These are phyloP conservation scores for Alternaria sp. DNA, from an alignment of 2,329 filamentous ascomycete species.

Conservation along the genomic window DNA sequence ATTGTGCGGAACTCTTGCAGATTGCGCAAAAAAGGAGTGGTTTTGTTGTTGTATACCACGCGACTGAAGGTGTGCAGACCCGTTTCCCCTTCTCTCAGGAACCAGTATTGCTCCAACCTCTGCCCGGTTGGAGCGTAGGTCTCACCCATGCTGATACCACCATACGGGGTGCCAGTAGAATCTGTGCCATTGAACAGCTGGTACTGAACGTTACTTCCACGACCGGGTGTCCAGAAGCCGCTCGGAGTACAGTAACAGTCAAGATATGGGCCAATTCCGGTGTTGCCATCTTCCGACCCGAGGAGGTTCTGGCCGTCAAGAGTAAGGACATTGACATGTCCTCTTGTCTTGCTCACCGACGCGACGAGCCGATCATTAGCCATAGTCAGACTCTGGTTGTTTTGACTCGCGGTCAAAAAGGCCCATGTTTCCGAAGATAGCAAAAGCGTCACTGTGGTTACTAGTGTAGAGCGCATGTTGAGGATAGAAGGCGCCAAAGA, in stretches of 20 bases:
- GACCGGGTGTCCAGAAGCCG: constrained; percentile 68
- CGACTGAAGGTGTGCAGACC: constrained; percentile 69
- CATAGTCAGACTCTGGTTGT: constrained; percentile 47
- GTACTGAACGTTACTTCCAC: constrained; percentile 55
- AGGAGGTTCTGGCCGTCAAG: constrained; percentile 56
- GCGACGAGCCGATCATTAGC: constrained; percentile 58
- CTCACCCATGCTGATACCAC: constrained; percentile 67
- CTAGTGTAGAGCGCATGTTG: constrained; percentile 27
- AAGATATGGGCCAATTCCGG: constrained; percentile 54
- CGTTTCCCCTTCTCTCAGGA: constrained; percentile 68
- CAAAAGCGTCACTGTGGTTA: constrained; percentile 19
- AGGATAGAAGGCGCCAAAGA: neutral
- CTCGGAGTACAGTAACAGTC: constrained; percentile 56
- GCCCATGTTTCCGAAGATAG: constrained; percentile 25
- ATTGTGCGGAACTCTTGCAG: constrained; percentile 69
- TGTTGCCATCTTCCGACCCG: constrained; percentile 31
- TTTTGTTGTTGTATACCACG: constrained; percentile 67
- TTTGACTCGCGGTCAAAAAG: constrained; percentile 30
- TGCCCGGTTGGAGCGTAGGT: constrained; percentile 67
- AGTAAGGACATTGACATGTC: constrained; percentile 54
- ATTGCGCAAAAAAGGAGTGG: constrained; percentile 64
- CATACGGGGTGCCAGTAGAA: constrained; percentile 61
- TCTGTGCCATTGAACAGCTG: constrained; percentile 63
- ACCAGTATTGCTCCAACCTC: constrained; percentile 70
- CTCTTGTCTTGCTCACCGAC: constrained; percentile 55